Evolutionary conservation across 2,329 filamentous ascomycete species (phyloP).

Genomic region (Trichoderma asperellum): DNA sequence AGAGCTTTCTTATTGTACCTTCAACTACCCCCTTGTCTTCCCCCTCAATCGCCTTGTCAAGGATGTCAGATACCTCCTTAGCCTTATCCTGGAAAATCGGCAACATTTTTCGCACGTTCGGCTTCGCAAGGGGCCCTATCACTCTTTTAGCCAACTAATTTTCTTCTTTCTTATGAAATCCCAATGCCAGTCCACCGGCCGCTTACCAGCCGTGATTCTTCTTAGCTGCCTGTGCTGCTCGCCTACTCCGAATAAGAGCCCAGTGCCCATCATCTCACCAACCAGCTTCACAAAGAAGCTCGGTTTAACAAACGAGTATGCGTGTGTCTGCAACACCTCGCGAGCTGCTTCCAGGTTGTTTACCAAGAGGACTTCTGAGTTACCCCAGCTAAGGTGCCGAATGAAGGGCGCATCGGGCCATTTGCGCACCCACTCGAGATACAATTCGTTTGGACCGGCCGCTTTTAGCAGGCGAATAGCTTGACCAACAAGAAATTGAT

Average conservation of each 20-base stretch:
- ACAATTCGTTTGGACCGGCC: constrained; percentile 12
- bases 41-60: constrained; percentile 6
- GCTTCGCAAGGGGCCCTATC: constrained; percentile 18
- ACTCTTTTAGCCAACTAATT: not conserved
- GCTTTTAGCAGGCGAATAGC: constrained; percentile 15
- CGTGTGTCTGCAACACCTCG: constrained; percentile 24
- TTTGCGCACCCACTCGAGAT: constrained; percentile 22
- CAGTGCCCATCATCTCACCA: constrained; percentile 23
- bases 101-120: constrained; percentile 20
- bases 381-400: constrained; percentile 15
- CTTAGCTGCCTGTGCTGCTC: constrained; percentile 21
- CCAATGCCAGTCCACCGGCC: not conserved
- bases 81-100: constrained; percentile 21
- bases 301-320: constrained; percentile 20
- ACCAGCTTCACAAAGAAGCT: constrained; percentile 20
- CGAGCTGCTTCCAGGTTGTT: constrained; percentile 25
- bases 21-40: constrained; percentile 11
- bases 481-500: constrained; percentile 26
- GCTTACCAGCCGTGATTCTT: constrained; percentile 10
- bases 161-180: not conserved
- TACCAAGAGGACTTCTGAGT: constrained; percentile 21
- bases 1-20: not conserved
- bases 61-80: not conserved
- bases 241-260: constrained; percentile 18
- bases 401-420: constrained; percentile 26